A percentile compares a stretch with the other conserved stretches of the same genome.
Conservation (phyloP, 2,329 filamentous ascomycete genomes). For the Colletotrichum agaves region DNA sequence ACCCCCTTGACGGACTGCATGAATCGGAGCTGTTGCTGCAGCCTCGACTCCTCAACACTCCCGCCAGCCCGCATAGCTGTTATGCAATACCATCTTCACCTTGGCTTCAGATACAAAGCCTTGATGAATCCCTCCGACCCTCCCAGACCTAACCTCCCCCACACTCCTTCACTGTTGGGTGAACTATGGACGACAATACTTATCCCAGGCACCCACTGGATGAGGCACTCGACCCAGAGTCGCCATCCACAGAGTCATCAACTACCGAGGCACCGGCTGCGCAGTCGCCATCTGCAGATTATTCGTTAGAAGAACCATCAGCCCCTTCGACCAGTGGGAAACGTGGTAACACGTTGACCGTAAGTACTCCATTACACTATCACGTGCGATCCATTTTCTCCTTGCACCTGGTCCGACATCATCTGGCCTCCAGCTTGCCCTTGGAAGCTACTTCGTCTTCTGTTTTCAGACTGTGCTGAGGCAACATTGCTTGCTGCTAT, state of each 20-base stretch:
- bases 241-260: too few species aligned
- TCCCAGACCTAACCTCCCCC: neutral
- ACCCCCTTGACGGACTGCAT: neutral
- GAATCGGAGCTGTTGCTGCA: neutral
- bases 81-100: slow-evolving; percentile 13
- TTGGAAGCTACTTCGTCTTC: too few species aligned
- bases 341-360: too few species aligned
- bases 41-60: slow-evolving; percentile 1
- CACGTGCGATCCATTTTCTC: too few species aligned
- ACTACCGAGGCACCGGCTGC: neutral
- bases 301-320: too few species aligned
- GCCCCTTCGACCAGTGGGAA: too few species aligned
- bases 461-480: too few species aligned
- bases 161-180: slow-evolving; percentile 35
- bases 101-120: slow-evolving; percentile 15
- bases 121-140: slow-evolving; percentile 22
- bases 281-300: too few species aligned
- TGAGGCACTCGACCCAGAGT: neutral
- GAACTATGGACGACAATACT: slow-evolving; percentile 36
- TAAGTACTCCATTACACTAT: too few species aligned
- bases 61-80: neutral
- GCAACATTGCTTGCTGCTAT: too few species aligned
- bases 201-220: slow-evolving; percentile 39
- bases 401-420: too few species aligned
- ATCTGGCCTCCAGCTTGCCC: too few species aligned